These are phyloP conservation scores for Blastosporella zonata DNA, from an alignment of 1,284 basidiomycete genomes.

Conservation along the genomic window DNA sequence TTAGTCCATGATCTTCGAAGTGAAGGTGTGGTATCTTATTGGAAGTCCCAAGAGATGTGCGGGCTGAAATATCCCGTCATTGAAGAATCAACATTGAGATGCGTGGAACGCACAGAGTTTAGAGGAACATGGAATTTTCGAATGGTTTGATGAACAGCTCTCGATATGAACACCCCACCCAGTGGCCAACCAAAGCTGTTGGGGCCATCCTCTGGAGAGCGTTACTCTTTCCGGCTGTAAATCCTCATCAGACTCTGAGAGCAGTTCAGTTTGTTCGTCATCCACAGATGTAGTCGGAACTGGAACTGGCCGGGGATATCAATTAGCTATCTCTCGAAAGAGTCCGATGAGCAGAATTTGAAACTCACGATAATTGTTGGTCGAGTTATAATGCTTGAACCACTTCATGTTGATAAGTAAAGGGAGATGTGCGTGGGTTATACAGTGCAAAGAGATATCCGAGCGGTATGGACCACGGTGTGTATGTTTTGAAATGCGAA, in stretches of 20 bases:
- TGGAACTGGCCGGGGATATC: not conserved
- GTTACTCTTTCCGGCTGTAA: not conserved
- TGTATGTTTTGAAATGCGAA: too few relatives aligned
- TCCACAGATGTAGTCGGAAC: slow-evolving; percentile 1
- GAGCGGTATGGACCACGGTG: not conserved
- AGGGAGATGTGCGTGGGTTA: not conserved
- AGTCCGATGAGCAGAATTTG: not conserved
- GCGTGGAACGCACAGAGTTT: not conserved
- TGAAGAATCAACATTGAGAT: not conserved
- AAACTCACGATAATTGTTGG: slow-evolving; percentile 1
- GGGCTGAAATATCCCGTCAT: not conserved
- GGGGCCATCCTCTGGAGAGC: not conserved
- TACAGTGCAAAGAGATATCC: not conserved
- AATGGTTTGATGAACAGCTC: too few relatives aligned
- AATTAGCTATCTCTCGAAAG: not conserved
- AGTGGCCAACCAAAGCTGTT: too few relatives aligned
- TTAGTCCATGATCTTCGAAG: not conserved
- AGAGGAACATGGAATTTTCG: not conserved
- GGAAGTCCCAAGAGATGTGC: not conserved
- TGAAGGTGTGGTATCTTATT: not conserved
- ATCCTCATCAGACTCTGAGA: not conserved
- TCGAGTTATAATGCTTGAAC: slow-evolving; percentile 2
- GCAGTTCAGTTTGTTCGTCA: not conserved
- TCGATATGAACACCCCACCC: too few relatives aligned
- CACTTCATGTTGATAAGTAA: slow-evolving; percentile 2